Evolutionary conservation across 805 yeast species (phyloP).

Genomic region (Ascoidea rubescens): DNA sequence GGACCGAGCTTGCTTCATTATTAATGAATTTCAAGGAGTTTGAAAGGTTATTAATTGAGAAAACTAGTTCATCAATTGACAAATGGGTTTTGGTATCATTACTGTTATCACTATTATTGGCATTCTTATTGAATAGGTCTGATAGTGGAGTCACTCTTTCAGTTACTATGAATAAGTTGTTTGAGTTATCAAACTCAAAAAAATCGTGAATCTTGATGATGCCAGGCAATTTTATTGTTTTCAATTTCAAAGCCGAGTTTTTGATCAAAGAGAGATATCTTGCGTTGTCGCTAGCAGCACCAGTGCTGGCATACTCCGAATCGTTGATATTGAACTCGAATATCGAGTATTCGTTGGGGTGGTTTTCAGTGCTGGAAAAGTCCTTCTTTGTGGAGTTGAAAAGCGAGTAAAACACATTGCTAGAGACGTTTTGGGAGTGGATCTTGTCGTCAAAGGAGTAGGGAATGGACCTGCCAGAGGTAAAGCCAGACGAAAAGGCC

Average conservation of each 20-base stretch:
- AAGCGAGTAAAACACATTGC: constrained; percentile 25
- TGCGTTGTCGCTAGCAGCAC: constrained; percentile 9
- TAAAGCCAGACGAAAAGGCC: constrained; percentile 36
- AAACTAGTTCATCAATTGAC: too few relatives aligned
- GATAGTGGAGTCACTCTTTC: constrained; percentile 49
- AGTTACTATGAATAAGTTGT: constrained; percentile 40
- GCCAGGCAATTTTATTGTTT: constrained; percentile 57
- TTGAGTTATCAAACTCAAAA: constrained; percentile 39
- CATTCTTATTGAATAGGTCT: constrained; percentile 21
- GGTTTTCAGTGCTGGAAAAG: background rate
- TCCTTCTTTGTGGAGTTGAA: constrained; percentile 48
- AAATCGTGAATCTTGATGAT: constrained; percentile 49
- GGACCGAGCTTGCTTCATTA: constrained; percentile 32
- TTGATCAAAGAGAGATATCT: constrained; percentile 24
- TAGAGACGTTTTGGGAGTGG: constrained; percentile 12
- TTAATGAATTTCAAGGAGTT: constrained; percentile 27
- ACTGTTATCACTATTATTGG: constrained; percentile 11
- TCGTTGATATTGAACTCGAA: constrained; percentile 43
- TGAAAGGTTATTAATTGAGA: constrained; percentile 22
- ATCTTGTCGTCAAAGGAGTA: constrained; percentile 36
- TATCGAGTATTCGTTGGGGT: constrained; percentile 31
- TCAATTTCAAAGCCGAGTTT: constrained; percentile 32
- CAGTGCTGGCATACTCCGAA: too few relatives aligned
- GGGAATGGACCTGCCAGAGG: constrained; percentile 40
- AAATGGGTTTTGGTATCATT: constrained; percentile 8